Evolutionary conservation across 352 stramenopile species (phyloP), one percentile per base, ranked within the genome.

Genomic region (Phytopythium sindhum): DNA sequence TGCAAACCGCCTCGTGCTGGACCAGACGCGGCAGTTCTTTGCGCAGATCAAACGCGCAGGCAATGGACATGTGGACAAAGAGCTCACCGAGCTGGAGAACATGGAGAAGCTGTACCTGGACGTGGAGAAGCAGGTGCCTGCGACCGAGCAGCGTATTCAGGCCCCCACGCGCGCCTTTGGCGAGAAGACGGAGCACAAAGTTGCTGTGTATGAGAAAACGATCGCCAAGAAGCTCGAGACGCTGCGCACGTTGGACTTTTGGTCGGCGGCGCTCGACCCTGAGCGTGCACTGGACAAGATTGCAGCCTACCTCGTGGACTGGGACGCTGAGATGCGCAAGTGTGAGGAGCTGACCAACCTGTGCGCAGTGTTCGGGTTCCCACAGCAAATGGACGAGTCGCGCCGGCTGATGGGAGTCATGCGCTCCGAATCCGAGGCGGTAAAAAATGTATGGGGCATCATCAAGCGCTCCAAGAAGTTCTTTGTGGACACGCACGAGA

Each of bases 311-410:
- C 67, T 93, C 7, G 72, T 89, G 1, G 83, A 92, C 52, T 95
- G 84, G 76, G 89, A 93, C 9, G 89, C 89, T 57, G 95, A 98
- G 65, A 93, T 89, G 77, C 89, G 91, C 51, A 89, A 90, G 50
- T 88, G 97, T 47, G 92, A 97, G 37, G 89, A 97, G 60, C 98
- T 97, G 66, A 87, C 80, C 7, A 84, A 97, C 53, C 57, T 98
- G 24, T 98, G 93, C 70, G 77, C 75, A 19, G 95, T 98, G 35
- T 99, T 99, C 72, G 95, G 96, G 2, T 98, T 98, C 61, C 91
- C 95, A 11, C 90, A 97, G 48, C 75, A 97, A 17, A 98, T 98
- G 74, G 90, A 97, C 68, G 80, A 93, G 58, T 92, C 91, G 12
- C 68, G 89, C 31, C 70, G 80, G 21, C 93, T 97, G 73, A 91